Conservation (phyloP, 2,329 filamentous ascomycete genomes). For the Anisogramma anomala region DNA sequence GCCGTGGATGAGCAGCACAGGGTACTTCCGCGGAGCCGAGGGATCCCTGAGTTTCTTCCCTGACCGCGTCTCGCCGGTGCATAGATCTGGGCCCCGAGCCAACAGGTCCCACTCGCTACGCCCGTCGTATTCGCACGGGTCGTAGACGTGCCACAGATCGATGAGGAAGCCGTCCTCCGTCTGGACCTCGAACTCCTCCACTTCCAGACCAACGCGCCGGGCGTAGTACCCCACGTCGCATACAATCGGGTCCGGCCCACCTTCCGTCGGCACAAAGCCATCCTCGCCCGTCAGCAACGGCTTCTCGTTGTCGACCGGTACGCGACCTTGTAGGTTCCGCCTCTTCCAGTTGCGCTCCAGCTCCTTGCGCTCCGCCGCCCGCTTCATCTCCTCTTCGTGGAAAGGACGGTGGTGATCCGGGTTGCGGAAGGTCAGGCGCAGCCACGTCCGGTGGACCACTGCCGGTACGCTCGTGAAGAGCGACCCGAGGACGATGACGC, state of each 20-base stretch:
- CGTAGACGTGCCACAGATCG: slow-evolving; percentile 78
- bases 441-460: slow-evolving; percentile 36
- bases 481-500: slow-evolving; percentile 63
- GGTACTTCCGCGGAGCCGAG: slow-evolving; percentile 51
- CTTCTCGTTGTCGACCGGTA: slow-evolving; percentile 31
- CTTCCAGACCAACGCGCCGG: slow-evolving; percentile 72
- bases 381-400: slow-evolving; percentile 56
- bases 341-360: slow-evolving; percentile 53
- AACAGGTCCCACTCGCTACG: slow-evolving; percentile 36
- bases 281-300: slow-evolving; percentile 28
- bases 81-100: slow-evolving; percentile 50
- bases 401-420: slow-evolving; percentile 55
- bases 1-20: slow-evolving; percentile 78
- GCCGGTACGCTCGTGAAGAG: slow-evolving; percentile 54
- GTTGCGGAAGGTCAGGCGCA: slow-evolving; percentile 46
- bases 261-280: slow-evolving; percentile 64
- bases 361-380: slow-evolving; percentile 43
- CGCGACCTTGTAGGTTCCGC: slow-evolving; percentile 25
- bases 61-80: slow-evolving; percentile 31
- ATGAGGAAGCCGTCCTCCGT: slow-evolving; percentile 93
- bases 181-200: slow-evolving; percentile 72
- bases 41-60: slow-evolving; percentile 26
- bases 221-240: slow-evolving; percentile 82
- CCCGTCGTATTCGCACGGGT: slow-evolving; percentile 60
- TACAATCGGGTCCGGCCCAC: slow-evolving; percentile 64